These are phyloP conservation scores for Panicum virgatum DNA, from an alignment of 202 grass and related monocot species.

Conservation along the genomic window DNA sequence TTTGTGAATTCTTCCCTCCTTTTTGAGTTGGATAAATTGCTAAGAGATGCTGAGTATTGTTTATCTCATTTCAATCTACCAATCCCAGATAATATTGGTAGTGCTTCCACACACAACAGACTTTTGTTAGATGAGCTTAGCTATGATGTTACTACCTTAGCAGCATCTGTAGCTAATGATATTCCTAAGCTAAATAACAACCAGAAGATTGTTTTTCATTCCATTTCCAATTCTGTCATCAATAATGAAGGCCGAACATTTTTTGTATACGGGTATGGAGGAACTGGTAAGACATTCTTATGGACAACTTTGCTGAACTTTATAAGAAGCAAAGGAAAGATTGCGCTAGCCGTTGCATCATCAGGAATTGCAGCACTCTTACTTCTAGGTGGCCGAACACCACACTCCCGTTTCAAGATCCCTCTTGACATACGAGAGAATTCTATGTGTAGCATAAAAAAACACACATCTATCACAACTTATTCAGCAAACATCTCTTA, in stretches of 20 bases:
- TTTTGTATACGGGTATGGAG: background rate
- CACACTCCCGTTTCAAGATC: conserved; percentile 12
- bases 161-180: background rate
- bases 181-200: background rate
- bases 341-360: conserved; percentile 8
- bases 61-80: background rate
- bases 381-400: background rate
- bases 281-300: background rate
- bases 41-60: background rate
- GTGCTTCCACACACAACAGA: too few relatives aligned
- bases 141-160: background rate
- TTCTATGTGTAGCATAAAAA: too few relatives aligned
- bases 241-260: too few relatives aligned
- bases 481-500: too few relatives aligned
- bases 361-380: background rate
- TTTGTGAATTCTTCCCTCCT: too few relatives aligned
- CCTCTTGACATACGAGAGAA: background rate
- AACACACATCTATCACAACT: too few relatives aligned
- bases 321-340: background rate
- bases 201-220: too few relatives aligned
- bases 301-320: background rate
- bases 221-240: too few relatives aligned
- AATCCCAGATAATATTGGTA: too few relatives aligned
- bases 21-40: background rate
- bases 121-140: conserved; percentile 12